A percentile compares a stretch with the other conserved stretches of the same genome.
Evolutionary conservation across 192 early-diverging fungal species (phyloP).

Genomic region (Backusella morwellensis): DNA sequence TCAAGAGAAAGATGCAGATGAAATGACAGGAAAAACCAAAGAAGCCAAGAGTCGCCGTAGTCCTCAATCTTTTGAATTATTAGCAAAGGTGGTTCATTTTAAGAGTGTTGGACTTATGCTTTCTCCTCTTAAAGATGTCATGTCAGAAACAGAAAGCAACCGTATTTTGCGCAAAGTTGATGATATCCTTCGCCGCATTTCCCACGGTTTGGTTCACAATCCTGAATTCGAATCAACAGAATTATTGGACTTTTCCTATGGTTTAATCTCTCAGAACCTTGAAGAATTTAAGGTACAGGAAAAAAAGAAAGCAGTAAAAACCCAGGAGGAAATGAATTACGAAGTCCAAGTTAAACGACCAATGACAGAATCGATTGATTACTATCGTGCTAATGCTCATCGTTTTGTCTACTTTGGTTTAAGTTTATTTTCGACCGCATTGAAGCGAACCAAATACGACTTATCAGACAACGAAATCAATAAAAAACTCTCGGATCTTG

Average conservation of each 20-base stretch:
- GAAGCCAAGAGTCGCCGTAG: constrained; percentile 87
- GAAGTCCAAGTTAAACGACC: constrained; percentile 75
- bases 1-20: constrained; percentile 87
- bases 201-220: constrained; percentile 80
- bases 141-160: constrained; percentile 79
- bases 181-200: constrained; percentile 70
- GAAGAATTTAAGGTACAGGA: constrained; percentile 65
- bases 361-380: constrained; percentile 60
- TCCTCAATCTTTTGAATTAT: constrained; percentile 84
- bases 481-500: constrained; percentile 76
- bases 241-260: constrained; percentile 80
- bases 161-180: constrained; percentile 79
- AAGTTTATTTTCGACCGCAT: constrained; percentile 68
- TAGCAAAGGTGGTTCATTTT: constrained; percentile 71
- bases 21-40: constrained; percentile 84
- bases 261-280: constrained; percentile 84
- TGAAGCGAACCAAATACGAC: constrained; percentile 61
- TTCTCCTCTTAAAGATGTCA: constrained; percentile 81
- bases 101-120: constrained; percentile 69
- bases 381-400: constrained; percentile 83
- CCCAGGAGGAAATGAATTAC: constrained; percentile 60
- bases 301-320: constrained; percentile 51
- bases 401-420: constrained; percentile 94
- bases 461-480: constrained; percentile 57
- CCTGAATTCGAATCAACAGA: constrained; percentile 58